Base-by-base conservation (phyloP, 75 land plant species). In the Picea glauca region DNA sequence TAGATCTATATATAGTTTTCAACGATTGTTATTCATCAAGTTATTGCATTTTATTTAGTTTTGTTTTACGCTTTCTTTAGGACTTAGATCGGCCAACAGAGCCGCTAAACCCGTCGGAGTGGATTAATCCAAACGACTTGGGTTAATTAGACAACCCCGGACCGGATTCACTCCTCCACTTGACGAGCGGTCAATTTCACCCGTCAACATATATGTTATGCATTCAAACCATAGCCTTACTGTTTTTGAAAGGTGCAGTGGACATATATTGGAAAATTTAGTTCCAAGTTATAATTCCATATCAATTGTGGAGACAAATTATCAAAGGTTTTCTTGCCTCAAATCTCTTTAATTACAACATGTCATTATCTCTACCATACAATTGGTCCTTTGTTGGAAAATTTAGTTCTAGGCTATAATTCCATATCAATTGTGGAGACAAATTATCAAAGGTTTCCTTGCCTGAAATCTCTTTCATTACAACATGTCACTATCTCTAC, bases 261-360 rank as follows among this genome's bases (percentile, higher is more conserved):
- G 90, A 21, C 86, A 85, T 72, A 91, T 83, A 89, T 85, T 91
- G n/a, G 92, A 93, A 78, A 61, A 59, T n/a, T 75, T 93, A 74
- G 62, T 67, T 11, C 67, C 90, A 75, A 85, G 88, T 3, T 82
- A 90, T 67, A 87, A 87, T 77, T 77, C 77, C 13, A 88, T 91
- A 17, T 78, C 83, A 9, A 88, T 83, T 7, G 89, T 91, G 18
- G 94, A 91, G 57, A 87, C 92, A 18, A 85, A 82, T 21, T 89
- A 84, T 60, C 96, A 93, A 82, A 88, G 82, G 60, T 93, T 93
- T 72, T 87, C 92, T 64, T 79, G 81, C 77, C 75, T 93, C 62
- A 81, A 78, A 46, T 81, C 81, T 23, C 86, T 93, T 8, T 88
- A 89, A 30, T 70, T 93, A 60, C 78, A 88, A 54, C 43, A 83